These are phyloP conservation scores for Leptographium lundbergii DNA, from an alignment of 2,329 filamentous ascomycete species.

Conservation along the genomic window DNA sequence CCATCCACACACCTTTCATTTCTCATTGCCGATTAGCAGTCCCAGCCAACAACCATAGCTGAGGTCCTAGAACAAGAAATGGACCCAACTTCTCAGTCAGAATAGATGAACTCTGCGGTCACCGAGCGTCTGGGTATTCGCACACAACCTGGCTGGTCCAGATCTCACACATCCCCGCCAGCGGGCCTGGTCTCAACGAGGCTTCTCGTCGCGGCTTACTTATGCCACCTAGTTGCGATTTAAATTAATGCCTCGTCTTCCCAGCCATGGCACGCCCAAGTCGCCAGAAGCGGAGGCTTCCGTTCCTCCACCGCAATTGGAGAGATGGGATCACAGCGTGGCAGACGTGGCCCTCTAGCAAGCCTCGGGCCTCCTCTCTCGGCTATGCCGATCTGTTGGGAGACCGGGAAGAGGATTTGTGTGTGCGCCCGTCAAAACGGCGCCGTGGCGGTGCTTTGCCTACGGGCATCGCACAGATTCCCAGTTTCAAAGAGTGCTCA, in stretches of 20 bases:
- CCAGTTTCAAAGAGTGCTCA: not conserved
- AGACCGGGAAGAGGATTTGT: constrained; percentile 21
- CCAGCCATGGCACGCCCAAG: not conserved
- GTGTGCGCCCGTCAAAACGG: constrained; percentile 33
- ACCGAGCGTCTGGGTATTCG: not conserved
- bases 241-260: not conserved
- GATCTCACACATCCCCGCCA: not conserved
- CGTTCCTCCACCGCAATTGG: constrained; percentile 44
- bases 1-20: not conserved
- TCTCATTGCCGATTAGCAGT: not conserved
- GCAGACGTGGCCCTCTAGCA: constrained; percentile 20
- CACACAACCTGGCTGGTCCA: not conserved
- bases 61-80: not conserved
- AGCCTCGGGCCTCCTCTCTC: not conserved
- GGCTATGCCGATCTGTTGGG: not conserved
- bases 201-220: not conserved
- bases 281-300: constrained; percentile 19
- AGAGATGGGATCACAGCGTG: constrained; percentile 31
- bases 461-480: not conserved
- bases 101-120: not conserved
- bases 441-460: constrained; percentile 26
- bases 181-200: not conserved
- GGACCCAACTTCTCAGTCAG: not conserved
- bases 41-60: not conserved
- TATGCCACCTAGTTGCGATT: not conserved